These are phyloP conservation scores for Catharanthus roseus DNA, from an alignment of 257 asterid genomes.

Conservation along the genomic window DNA sequence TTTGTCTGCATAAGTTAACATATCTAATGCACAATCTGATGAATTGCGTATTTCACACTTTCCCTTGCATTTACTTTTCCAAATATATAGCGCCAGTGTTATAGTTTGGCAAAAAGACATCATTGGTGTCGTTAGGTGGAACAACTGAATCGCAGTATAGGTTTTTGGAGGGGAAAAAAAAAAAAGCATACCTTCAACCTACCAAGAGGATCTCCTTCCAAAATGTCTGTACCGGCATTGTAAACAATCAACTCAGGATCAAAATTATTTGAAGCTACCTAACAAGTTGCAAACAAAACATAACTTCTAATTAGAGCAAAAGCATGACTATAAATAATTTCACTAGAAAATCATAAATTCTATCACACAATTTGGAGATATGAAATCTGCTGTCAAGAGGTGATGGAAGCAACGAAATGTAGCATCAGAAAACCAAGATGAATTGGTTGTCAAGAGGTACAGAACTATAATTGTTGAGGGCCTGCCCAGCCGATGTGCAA, in stretches of 20 bases:
- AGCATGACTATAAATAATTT: background rate
- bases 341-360: background rate
- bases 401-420: background rate
- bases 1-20: background rate
- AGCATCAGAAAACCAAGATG: background rate
- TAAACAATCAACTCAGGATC: slow-evolving; percentile 75
- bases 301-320: background rate
- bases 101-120: background rate
- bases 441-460: too few relatives aligned
- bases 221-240: slow-evolving; percentile 93
- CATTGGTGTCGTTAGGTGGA: background rate
- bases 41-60: background rate
- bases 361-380: background rate
- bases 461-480: too few relatives aligned
- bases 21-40: background rate
- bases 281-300: slow-evolving; percentile 1
- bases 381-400: background rate
- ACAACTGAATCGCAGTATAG: background rate
- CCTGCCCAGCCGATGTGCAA: too few relatives aligned
- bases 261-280: slow-evolving; percentile 66
- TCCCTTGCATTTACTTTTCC: background rate
- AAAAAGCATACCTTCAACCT: slow-evolving; percentile 56
- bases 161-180: background rate
- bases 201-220: slow-evolving; percentile 94
- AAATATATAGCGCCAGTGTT: too few relatives aligned